Evolutionary conservation across 1,284 basidiomycete species (phyloP).

Genomic region (Tremellales sp.): DNA sequence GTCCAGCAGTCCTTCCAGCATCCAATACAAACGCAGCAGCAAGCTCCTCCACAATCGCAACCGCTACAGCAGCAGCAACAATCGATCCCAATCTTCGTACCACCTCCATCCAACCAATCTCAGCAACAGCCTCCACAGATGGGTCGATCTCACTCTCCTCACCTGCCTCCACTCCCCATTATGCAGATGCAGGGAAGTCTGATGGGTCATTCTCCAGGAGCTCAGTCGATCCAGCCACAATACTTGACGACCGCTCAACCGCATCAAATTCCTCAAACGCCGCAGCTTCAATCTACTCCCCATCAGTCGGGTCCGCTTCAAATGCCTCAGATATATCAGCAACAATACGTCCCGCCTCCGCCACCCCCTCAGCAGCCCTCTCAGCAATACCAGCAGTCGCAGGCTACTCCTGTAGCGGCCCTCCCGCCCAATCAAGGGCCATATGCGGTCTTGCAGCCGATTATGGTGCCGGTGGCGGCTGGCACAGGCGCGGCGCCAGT

Average conservation of each 20-base stretch:
- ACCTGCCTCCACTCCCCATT: too few species aligned
- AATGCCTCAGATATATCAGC: conserved; percentile 4
- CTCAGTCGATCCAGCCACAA: neutral
- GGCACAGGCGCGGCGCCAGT: too few species aligned
- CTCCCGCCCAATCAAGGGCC: neutral
- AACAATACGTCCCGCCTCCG: neutral
- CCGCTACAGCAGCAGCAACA: conserved; percentile 6
- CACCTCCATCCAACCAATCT: neutral
- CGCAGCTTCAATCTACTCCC: conserved; percentile 3
- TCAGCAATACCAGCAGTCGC: conserved; percentile 1
- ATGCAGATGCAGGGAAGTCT: too few species aligned
- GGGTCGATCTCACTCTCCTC: too few species aligned
- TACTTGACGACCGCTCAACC: neutral
- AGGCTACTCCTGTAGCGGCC: neutral
- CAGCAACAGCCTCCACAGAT: conserved; percentile 8
- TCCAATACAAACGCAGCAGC: neutral
- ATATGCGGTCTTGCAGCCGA: neutral
- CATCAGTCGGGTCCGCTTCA: conserved; percentile 6
- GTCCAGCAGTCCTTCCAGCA: too few species aligned
- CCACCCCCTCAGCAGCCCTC: conserved; percentile 4
- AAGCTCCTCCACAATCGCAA: conserved; percentile 1
- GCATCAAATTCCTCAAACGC: neutral
- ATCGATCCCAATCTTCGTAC: neutral
- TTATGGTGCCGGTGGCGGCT: conserved; percentile 15
- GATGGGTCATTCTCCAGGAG: too few species aligned